Conservation (phyloP, 2,329 filamentous ascomycete species). For the Emergomyces pasteurianus region DNA sequence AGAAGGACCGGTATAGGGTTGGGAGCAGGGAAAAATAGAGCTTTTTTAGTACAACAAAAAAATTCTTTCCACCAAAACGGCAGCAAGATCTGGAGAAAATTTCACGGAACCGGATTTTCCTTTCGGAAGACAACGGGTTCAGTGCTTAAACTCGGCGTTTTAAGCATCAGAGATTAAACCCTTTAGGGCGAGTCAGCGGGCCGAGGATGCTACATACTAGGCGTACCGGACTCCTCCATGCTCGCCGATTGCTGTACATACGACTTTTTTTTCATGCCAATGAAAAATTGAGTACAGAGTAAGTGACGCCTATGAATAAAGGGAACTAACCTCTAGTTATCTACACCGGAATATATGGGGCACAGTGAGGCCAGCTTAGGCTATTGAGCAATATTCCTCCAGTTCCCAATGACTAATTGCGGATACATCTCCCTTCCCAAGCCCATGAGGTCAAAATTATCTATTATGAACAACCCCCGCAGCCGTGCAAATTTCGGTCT, state of each 20-base stretch:
- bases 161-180: constrained; percentile 5
- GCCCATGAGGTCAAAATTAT: no score
- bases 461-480: no score
- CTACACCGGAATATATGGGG: neutral
- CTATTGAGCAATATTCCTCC: neutral
- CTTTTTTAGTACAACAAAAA: constrained; percentile 12
- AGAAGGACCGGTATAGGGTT: constrained; percentile 19
- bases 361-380: neutral
- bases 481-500: neutral
- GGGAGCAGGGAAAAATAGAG: constrained; percentile 20
- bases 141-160: constrained; percentile 5
- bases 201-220: neutral
- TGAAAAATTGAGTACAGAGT: neutral
- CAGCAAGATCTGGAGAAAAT: constrained; percentile 26
- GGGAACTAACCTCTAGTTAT: no score
- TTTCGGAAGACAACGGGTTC: constrained; percentile 24
- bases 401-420: neutral
- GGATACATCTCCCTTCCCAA: neutral
- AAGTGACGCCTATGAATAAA: no score
- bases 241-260: neutral
- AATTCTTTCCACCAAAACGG: constrained; percentile 9
- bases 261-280: neutral
- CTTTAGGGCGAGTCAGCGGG: neutral
- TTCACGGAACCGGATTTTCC: constrained; percentile 30
- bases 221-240: no score